A percentile compares a stretch with the other conserved stretches of the same genome.
Evolutionary conservation across 139 green algal genomes (phyloP).

Genomic region (Pseudopediastrum boryanum): DNA sequence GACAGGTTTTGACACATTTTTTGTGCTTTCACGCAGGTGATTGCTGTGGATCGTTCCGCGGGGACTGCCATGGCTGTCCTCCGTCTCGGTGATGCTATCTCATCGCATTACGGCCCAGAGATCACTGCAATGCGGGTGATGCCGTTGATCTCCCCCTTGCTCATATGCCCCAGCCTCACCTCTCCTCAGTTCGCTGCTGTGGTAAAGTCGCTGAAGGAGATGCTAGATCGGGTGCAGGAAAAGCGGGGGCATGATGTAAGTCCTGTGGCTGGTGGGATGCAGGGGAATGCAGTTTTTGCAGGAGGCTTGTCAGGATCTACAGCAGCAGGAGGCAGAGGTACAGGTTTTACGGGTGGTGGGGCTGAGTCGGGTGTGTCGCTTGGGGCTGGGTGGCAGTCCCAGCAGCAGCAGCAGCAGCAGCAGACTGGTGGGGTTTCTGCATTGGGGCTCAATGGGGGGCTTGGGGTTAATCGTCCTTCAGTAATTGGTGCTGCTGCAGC

Average conservation of each 20-base stretch:
- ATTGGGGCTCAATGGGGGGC: neutral
- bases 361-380: too few relatives aligned
- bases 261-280: too few relatives aligned
- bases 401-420: neutral
- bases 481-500: neutral
- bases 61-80: constrained; percentile 73
- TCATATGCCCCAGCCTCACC: constrained; percentile 55
- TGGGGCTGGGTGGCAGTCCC: neutral
- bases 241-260: too few relatives aligned
- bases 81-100: constrained; percentile 64
- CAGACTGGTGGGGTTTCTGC: neutral
- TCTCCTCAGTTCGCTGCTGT: constrained; percentile 48
- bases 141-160: constrained; percentile 68
- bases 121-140: constrained; percentile 60
- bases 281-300: too few relatives aligned
- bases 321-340: neutral
- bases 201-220: neutral
- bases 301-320: neutral
- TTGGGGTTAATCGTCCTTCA: neutral
- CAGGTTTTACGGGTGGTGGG: neutral
- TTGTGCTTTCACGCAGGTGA: constrained; percentile 58
- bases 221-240: constrained; percentile 26
- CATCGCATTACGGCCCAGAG: constrained; percentile 52
- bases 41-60: constrained; percentile 69
- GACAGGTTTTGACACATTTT: too few relatives aligned